Conservation (phyloP, 169 alveolate species). For the Plasmodium relictum region DNA sequence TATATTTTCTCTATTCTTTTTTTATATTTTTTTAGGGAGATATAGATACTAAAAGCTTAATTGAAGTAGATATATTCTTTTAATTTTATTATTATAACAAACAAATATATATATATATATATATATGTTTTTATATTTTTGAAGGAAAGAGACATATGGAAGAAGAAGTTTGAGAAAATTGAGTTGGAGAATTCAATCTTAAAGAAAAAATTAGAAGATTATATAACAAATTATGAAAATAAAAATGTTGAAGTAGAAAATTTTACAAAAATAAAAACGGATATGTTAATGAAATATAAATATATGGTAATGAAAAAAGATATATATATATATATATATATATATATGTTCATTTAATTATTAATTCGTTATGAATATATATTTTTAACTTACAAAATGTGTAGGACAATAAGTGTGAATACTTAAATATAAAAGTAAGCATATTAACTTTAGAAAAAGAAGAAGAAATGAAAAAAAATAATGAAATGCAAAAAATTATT, state of each 20-base stretch:
- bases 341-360: background rate
- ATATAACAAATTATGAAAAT: conserved; percentile 6
- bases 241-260: conserved; percentile 11
- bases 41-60: conserved; percentile 20
- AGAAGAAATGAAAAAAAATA: conserved; percentile 28
- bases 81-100: background rate
- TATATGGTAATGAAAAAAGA: conserved; percentile 29
- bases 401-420: conserved; percentile 41
- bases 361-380: background rate
- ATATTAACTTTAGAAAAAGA: conserved; percentile 49
- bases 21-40: conserved; percentile 30
- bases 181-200: conserved; percentile 29
- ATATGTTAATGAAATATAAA: conserved; percentile 31
- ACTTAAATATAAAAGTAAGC: conserved; percentile 12
- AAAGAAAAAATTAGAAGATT: conserved; percentile 17
- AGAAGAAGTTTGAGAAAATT: conserved; percentile 29
- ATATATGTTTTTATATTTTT: background rate
- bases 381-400: background rate
- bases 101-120: conserved; percentile 7
- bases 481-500: conserved; percentile 20
- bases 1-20: conserved; percentile 6
- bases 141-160: conserved; percentile 72
- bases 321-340: background rate
- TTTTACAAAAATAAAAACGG: conserved; percentile 12
- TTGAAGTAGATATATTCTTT: conserved; percentile 27